These are phyloP conservation scores for Nakaseomyces uthaithaninus DNA, from an alignment of 1,139 yeast species.

Conservation along the genomic window DNA sequence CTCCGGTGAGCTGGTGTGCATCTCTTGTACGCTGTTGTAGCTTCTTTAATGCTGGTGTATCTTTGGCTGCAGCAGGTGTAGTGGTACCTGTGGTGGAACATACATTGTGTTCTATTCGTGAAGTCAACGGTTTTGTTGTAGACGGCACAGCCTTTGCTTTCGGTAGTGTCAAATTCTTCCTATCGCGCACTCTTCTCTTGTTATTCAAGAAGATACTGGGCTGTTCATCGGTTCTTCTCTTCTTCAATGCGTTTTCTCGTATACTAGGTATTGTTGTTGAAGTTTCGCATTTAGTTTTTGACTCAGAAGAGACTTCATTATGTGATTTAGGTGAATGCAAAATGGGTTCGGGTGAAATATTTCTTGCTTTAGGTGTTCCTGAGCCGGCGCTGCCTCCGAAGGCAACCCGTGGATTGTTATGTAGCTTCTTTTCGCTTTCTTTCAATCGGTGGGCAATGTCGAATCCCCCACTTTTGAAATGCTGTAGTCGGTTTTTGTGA, in stretches of 20 bases:
- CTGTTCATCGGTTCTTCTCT: slow-evolving; percentile 17
- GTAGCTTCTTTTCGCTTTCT: slow-evolving; percentile 3
- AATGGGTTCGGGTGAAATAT: neutral
- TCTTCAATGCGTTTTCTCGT: slow-evolving; percentile 9
- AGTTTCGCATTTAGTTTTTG: neutral
- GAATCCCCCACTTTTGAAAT: slow-evolving; percentile 21
- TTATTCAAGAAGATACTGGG: slow-evolving; percentile 18
- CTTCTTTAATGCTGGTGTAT: no score
- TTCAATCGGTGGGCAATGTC: slow-evolving; percentile 9
- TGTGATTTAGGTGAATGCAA: neutral
- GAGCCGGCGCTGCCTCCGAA: slow-evolving; percentile 24
- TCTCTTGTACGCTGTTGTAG: no score
- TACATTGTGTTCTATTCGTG: neutral
- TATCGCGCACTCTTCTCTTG: slow-evolving; percentile 13
- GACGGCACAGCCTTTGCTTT: slow-evolving; percentile 8
- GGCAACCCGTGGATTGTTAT: slow-evolving; percentile 15
- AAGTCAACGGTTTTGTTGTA: slow-evolving; percentile 1
- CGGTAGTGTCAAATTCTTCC: no score
- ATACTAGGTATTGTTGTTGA: neutral
- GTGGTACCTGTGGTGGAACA: neutral
- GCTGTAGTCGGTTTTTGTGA: slow-evolving; percentile 19
- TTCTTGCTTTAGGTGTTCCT: neutral
- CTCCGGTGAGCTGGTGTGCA: no score
- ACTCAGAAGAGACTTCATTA: neutral
- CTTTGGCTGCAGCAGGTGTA: neutral